Evolutionary conservation across 768 basidiomycete genomes (phyloP).

Genomic region (Mycena amicta): DNA sequence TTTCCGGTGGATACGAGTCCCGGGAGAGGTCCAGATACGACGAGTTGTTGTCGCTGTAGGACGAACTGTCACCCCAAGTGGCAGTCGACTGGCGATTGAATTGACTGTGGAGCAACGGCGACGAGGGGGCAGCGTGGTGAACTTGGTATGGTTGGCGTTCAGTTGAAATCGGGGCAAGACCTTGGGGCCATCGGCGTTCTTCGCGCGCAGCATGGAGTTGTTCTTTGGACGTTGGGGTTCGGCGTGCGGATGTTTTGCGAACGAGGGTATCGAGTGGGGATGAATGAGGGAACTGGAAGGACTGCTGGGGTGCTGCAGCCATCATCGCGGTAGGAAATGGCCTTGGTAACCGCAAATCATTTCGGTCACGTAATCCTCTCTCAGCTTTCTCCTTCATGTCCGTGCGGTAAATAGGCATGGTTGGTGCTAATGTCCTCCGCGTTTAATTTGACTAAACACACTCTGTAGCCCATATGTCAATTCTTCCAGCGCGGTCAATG

Average conservation of each 20-base stretch:
- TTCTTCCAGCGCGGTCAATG: constrained; percentile 16
- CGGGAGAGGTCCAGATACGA: constrained; percentile 31
- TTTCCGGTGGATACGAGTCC: constrained; percentile 29
- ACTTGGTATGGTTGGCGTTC: constrained; percentile 16
- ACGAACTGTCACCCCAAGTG: constrained; percentile 35
- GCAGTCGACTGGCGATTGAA: constrained; percentile 47
- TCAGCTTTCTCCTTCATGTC: neutral
- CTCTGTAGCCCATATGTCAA: neutral
- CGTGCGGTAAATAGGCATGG: neutral
- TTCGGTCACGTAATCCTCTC: neutral
- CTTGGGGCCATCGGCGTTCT: constrained; percentile 33
- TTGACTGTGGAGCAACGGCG: constrained; percentile 51
- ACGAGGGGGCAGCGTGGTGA: constrained; percentile 27
- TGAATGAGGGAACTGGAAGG: constrained; percentile 30
- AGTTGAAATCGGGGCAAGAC: constrained; percentile 26
- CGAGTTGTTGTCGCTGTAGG: constrained; percentile 36
- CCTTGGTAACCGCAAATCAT: neutral
- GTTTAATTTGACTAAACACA: neutral
- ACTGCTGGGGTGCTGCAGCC: constrained; percentile 18
- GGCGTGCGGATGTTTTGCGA: constrained; percentile 44
- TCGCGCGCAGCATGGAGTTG: constrained; percentile 8
- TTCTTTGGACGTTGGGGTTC: neutral
- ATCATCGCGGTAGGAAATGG: constrained; percentile 13
- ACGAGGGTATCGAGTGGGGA: constrained; percentile 55
- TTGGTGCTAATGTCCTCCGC: neutral